A percentile compares a stretch with the other conserved stretches of the same genome.
Evolutionary conservation across 2,329 filamentous ascomycete genomes (phyloP).

Genomic region (Metarhizium humberi): DNA sequence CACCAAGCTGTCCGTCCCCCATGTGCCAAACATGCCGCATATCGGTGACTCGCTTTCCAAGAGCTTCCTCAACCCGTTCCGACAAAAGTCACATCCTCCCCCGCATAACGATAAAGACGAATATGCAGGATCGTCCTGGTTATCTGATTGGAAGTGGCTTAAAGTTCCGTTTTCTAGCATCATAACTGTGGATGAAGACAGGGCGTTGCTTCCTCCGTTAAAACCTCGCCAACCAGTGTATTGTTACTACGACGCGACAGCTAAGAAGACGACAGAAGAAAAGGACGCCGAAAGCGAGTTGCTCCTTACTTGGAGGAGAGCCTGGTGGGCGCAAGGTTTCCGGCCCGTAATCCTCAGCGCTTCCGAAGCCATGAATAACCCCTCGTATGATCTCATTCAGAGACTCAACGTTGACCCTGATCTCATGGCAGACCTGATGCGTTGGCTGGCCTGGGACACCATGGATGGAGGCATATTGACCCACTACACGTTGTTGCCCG

Average conservation of each 20-base stretch:
- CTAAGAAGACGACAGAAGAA: constrained; percentile 51
- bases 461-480: constrained; percentile 79
- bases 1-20: constrained; percentile 40
- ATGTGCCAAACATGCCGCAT: constrained; percentile 12
- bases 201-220: constrained; percentile 74
- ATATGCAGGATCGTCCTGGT: constrained; percentile 73
- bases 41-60: constrained; percentile 31
- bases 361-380: constrained; percentile 75
- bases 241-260: constrained; percentile 75
- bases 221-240: constrained; percentile 65
- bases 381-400: constrained; percentile 64
- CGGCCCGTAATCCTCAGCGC: constrained; percentile 71
- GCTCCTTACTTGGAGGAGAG: constrained; percentile 78
- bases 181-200: constrained; percentile 70
- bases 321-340: constrained; percentile 95
- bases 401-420: constrained; percentile 46
- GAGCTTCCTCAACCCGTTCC: constrained; percentile 56
- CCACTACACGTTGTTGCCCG: constrained; percentile 74
- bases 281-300: constrained; percentile 69
- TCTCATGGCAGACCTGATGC: constrained; percentile 62
- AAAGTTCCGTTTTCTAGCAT: constrained; percentile 75
- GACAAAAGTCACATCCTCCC: constrained; percentile 59
- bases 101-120: constrained; percentile 70
- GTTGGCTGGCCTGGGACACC: constrained; percentile 87
- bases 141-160: constrained; percentile 82